Conservation (phyloP, 169 alveolate genomes). For the Plasmodium adleri region DNA sequence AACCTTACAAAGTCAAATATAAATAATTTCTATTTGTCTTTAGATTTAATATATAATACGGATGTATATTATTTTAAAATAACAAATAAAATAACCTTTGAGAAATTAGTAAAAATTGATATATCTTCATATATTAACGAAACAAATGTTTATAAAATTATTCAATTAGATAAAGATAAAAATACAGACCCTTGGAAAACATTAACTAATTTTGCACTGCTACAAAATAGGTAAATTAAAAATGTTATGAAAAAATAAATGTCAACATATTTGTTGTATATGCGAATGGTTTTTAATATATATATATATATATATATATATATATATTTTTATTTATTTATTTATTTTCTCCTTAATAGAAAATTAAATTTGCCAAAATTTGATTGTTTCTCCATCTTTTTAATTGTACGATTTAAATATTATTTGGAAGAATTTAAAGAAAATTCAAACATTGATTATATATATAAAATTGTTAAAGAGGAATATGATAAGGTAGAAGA, state of each 20-base stretch:
- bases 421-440: conserved; percentile 68
- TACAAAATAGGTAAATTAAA: conserved; percentile 42
- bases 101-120: conserved; percentile 48
- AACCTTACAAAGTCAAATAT: conserved; percentile 28
- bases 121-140: conserved; percentile 54
- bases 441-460: conserved; percentile 59
- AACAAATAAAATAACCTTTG: conserved; percentile 58
- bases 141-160: conserved; percentile 48
- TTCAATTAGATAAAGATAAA: conserved; percentile 39
- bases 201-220: conserved; percentile 27
- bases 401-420: conserved; percentile 67
- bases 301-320: background rate
- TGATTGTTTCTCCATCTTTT: conserved; percentile 59
- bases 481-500: conserved; percentile 45
- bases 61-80: conserved; percentile 55
- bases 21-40: conserved; percentile 37
- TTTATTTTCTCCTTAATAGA: conserved; percentile 1
- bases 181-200: conserved; percentile 41
- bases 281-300: background rate
- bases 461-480: conserved; percentile 61
- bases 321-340: background rate
- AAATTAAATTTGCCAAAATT: conserved; percentile 53
- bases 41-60: conserved; percentile 48
- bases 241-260: too few species aligned
- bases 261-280: background rate